Percentiles rank a stretch among this genome's conserved stretches.
phyloP scores from a whole-genome alignment of 1,284 basidiomycete genomes.

The Caloboletus inedulis region DNA sequence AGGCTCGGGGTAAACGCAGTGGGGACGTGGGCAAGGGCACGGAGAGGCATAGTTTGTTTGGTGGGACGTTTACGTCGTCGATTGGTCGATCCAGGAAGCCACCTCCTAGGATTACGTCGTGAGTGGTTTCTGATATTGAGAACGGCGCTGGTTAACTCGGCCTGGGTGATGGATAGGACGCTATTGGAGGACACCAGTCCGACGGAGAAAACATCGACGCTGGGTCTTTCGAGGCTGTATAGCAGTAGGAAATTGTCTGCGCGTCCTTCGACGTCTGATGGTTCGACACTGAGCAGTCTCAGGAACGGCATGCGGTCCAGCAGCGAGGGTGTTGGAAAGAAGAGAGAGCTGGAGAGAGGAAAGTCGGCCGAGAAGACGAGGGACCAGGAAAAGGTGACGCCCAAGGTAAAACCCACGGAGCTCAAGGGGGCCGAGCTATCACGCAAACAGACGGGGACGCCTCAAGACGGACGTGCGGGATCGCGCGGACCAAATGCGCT shows the following conservation, averaged over 20 bases:
- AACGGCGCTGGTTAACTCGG: not conserved
- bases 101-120: conserved; percentile 66
- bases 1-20: conserved; percentile 48
- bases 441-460: conserved; percentile 52
- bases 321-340: conserved; percentile 13
- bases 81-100: conserved; percentile 75
- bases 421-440: conserved; percentile 32
- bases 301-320: conserved; percentile 10
- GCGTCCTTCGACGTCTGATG: conserved; percentile 40
- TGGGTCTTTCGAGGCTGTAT: conserved; percentile 51
- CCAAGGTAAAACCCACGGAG: conserved; percentile 15
- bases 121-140: conserved; percentile 26
- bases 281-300: conserved; percentile 13
- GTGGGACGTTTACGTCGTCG: conserved; percentile 52
- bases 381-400: conserved; percentile 22
- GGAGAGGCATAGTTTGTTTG: conserved; percentile 78
- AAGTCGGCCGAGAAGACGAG: conserved; percentile 22
- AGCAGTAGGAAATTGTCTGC: conserved; percentile 40
- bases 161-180: conserved; percentile 17
- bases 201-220: conserved; percentile 37
- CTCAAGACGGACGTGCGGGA: conserved; percentile 20
- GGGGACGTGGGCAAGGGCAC: conserved; percentile 48
- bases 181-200: conserved; percentile 26
- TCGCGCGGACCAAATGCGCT: conserved; percentile 37
- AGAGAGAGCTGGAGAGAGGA: conserved; percentile 22